phyloP scores from a whole-genome alignment of 139 green algal species.

The Picochlorum sp. region DNA sequence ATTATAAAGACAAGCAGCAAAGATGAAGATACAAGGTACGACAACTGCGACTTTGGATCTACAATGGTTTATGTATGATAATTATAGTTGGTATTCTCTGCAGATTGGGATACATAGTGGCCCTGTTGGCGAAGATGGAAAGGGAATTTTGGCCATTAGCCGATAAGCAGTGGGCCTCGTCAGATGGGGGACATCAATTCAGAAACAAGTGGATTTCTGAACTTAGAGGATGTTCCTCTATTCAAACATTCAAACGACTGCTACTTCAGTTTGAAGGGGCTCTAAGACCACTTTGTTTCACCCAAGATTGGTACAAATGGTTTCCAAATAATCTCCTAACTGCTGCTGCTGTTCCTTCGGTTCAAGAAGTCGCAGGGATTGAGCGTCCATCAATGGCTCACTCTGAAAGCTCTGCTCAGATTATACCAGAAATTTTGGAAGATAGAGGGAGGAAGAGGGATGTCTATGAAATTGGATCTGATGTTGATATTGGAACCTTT shows the following conservation, averaged over 20 bases:
- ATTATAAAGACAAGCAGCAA: background rate
- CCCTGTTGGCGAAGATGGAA: slow-evolving; percentile 30
- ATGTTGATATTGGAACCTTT: slow-evolving; percentile 5
- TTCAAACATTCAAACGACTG: slow-evolving; percentile 7
- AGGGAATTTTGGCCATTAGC: slow-evolving; percentile 38
- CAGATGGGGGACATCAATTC: slow-evolving; percentile 12
- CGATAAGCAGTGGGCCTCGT: slow-evolving; percentile 33
- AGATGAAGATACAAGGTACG: background rate
- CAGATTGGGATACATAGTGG: slow-evolving; percentile 32
- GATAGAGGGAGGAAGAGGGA: slow-evolving; percentile 8
- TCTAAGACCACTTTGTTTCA: slow-evolving; percentile 6
- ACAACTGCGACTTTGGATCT: background rate
- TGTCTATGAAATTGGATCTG: slow-evolving; percentile 19
- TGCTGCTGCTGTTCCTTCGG: no score
- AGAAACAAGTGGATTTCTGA: slow-evolving; percentile 12
- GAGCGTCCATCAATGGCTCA: background rate
- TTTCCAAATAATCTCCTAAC: background rate
- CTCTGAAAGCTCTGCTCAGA: background rate
- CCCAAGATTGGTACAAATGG: background rate
- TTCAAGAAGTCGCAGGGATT: background rate
- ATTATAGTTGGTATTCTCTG: background rate
- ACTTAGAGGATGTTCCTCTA: slow-evolving; percentile 11
- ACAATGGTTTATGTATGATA: background rate
- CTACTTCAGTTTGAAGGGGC: slow-evolving; percentile 31
- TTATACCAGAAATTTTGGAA: background rate